Evolutionary conservation across 2,329 filamentous ascomycete species (phyloP).

Genomic region (Sphaceloma murrayae): DNA sequence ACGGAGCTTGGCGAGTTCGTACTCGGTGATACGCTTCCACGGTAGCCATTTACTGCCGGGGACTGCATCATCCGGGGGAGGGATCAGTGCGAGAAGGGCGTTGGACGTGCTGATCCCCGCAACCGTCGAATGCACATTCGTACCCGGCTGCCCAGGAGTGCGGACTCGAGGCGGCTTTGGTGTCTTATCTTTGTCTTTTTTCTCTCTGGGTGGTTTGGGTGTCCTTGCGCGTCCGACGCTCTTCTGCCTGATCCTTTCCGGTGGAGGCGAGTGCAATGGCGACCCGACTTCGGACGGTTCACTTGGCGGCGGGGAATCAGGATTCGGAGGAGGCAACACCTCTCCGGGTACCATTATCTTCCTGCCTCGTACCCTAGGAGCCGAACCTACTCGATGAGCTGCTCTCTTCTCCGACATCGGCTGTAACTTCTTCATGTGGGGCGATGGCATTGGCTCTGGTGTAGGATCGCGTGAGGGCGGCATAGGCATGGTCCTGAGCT

Average conservation of each 20-base stretch:
- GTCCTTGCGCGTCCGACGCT: conserved; percentile 24
- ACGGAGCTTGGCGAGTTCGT: conserved; percentile 60
- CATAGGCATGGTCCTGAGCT: conserved; percentile 52
- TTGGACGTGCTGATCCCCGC: conserved; percentile 53
- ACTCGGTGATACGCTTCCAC: conserved; percentile 57
- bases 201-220: conserved; percentile 32
- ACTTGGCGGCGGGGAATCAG: conserved; percentile 25
- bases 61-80: conserved; percentile 50
- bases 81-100: conserved; percentile 48
- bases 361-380: conserved; percentile 21
- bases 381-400: conserved; percentile 18
- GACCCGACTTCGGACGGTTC: conserved; percentile 31
- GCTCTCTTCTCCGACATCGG: conserved; percentile 18
- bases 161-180: conserved; percentile 36
- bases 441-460: conserved; percentile 31
- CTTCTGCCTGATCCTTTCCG: conserved; percentile 20
- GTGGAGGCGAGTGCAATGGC: conserved; percentile 25
- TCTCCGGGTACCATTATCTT: conserved; percentile 37
- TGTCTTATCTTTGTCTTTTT: conserved; percentile 32
- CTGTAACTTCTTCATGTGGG: conserved; percentile 21
- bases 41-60: conserved; percentile 52
- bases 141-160: conserved; percentile 39
- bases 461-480: conserved; percentile 54
- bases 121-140: conserved; percentile 45
- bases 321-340: conserved; percentile 36